Evolutionary conservation across 202 grass and related monocot genomes (phyloP), one percentile per base, ranked within the genome.

Genomic region (Panicum hallii): DNA sequence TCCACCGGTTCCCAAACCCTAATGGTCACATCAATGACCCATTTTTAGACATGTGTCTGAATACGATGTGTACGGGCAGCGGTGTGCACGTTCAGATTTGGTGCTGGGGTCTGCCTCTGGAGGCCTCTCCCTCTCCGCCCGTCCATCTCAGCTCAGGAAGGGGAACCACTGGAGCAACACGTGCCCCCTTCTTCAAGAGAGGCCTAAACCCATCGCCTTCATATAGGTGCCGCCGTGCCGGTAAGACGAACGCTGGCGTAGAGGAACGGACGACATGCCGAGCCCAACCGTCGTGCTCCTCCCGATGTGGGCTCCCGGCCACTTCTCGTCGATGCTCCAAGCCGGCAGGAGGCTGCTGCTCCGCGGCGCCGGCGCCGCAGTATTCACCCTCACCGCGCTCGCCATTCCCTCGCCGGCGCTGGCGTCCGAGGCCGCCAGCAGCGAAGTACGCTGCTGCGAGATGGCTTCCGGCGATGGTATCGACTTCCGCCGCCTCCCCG

Each of bases 251-350:
- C 67, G 3, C 41, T 41, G 22, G 9, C 65, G 10, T 22, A 10
- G 66, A 23, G 41, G n/a, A 26, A 72, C 2, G 28, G 45, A 50
- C 13, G 72, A 20, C 16, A 75, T 32, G 50, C 50, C 42, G 14
- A 77, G 23, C 10, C 70, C 82, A 16, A 75, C 69, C 52, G 46
- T 90, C 10, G 78, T 78, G 17, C 61, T 90, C 63, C 11, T 86
- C 53, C 83, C 88, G 9, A 14, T 45, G 5, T 83, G 57, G 65
- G 43, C 44, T 13, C n/a, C 63, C 41, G 78, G 88, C 52, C 88
- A 90, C 53, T 45, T 90, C 71, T 30, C 70, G 1, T 63, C 83
- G 50, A 82, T 90, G 78, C 28, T 90, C 38, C 71, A 90, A 10
- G 58, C 66, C 62, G 62, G 49, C 52, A 86, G 86, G 72, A 60